Conservation (phyloP, 306 rosid species). For the Dalbergia cochinchinensis region DNA sequence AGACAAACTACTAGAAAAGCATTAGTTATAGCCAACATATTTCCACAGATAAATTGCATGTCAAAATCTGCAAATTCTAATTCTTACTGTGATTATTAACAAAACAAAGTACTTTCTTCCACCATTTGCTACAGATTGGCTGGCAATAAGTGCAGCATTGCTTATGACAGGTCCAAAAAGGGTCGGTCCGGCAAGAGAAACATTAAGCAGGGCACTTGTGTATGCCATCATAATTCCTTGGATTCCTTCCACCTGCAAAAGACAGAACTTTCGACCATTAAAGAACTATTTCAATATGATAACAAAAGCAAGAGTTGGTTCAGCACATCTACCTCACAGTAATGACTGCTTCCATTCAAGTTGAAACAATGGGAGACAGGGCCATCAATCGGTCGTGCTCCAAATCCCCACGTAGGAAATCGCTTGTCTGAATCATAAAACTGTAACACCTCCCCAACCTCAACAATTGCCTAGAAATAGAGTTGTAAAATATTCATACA, state of each 20-base stretch:
- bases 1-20: background rate
- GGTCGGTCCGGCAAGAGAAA: conserved; percentile 99
- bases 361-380: conserved; percentile 99
- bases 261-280: conserved; percentile 32
- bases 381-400: conserved; percentile 99
- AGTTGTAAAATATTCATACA: conserved; percentile 12
- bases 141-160: conserved; percentile 90
- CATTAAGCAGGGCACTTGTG: conserved; percentile 92
- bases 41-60: too few relatives aligned
- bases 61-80: conserved; percentile 23
- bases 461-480: conserved; percentile 80
- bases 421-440: conserved; percentile 93
- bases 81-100: conserved; percentile 93
- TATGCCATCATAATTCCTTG: conserved; percentile 98
- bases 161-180: conserved; percentile 97
- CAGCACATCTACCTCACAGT: conserved; percentile 78
- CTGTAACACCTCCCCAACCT: conserved; percentile 93
- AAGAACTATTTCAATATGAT: conserved; percentile 41
- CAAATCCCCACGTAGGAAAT: conserved; percentile 99
- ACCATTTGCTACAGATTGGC: conserved; percentile 85
- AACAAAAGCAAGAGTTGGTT: conserved; percentile 47
- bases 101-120: conserved; percentile 89
- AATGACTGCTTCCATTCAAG: conserved; percentile 91
- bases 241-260: conserved; percentile 95
- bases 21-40: background rate